Conservation (phyloP, 441 rosid species). For the Syzygium syzygioides region DNA sequence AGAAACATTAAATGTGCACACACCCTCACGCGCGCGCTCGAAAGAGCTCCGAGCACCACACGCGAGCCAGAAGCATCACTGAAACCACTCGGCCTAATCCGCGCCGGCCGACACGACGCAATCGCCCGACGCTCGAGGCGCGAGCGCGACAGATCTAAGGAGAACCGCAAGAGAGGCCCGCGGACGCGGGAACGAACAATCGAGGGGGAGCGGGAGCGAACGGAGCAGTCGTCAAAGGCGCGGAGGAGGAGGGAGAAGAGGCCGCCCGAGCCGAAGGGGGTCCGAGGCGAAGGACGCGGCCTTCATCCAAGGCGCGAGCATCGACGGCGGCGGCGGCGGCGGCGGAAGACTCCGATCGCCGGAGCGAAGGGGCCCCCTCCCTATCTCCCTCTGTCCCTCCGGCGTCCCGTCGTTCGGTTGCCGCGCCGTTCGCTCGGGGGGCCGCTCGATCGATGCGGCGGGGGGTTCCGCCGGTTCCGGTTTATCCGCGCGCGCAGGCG, state of each 20-base stretch:
- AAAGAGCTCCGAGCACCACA: neutral
- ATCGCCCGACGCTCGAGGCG: neutral
- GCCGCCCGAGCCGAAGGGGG: neutral
- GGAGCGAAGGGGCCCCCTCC: neutral
- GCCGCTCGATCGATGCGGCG: neutral
- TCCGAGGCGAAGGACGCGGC: neutral
- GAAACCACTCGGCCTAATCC: neutral
- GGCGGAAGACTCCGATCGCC: neutral
- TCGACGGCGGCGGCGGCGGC: neutral
- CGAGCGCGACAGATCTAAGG: neutral
- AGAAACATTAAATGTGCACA: neutral
- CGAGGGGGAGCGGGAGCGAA: neutral
- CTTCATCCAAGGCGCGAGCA: neutral
- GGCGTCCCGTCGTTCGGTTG: neutral
- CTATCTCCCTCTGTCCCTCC: neutral
- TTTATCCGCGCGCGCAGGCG: neutral
- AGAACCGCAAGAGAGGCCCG: neutral
- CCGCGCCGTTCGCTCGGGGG: neutral
- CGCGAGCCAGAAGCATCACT: neutral
- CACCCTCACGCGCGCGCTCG: neutral
- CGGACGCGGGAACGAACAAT: too few relatives aligned
- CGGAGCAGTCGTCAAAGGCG: neutral
- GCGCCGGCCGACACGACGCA: neutral
- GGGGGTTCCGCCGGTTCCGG: neutral
- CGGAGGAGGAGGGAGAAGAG: neutral